These are phyloP conservation scores for Penicillium crustosum DNA, from an alignment of 2,329 filamentous ascomycete species.

Conservation along the genomic window DNA sequence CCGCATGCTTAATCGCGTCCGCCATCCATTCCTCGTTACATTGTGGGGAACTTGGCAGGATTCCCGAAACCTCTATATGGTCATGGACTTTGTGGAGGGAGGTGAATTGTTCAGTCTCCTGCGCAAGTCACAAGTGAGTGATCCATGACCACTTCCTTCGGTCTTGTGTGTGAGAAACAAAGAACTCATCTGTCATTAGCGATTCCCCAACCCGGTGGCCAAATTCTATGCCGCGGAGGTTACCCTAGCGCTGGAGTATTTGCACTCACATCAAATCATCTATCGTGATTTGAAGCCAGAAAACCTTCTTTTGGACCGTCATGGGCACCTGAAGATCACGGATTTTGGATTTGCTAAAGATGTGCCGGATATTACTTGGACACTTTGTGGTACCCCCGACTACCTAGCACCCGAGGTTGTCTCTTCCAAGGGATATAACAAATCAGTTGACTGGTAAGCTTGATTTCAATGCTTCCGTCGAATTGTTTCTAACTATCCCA, in stretches of 20 bases:
- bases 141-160: constrained; percentile 6
- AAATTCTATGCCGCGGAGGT: constrained; percentile 99
- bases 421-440: constrained; percentile 99
- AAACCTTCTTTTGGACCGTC: constrained; percentile 85
- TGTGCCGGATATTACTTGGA: constrained; percentile 99
- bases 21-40: constrained; percentile 96
- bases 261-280: constrained; percentile 93
- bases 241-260: constrained; percentile 89
- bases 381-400: constrained; percentile 93
- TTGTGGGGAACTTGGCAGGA: constrained; percentile 99
- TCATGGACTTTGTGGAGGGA: constrained; percentile 99
- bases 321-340: constrained; percentile 94
- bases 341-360: constrained; percentile 99
- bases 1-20: constrained; percentile 92
- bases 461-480: constrained; percentile 8
- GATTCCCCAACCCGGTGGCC: constrained; percentile 96
- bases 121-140: constrained; percentile 80
- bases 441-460: constrained; percentile 94
- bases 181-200: constrained; percentile 53
- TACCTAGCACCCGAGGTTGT: constrained; percentile 97
- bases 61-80: constrained; percentile 95
- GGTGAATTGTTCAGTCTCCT: constrained; percentile 95
- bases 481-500: constrained; percentile 39
- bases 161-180: neutral
- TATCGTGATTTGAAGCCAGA: constrained; percentile 97